Percentiles rank a stretch among this genome's conserved stretches.
These are phyloP conservation scores for Colletotrichum sp. DNA, from an alignment of 2,329 filamentous ascomycete species.

Conservation along the genomic window DNA sequence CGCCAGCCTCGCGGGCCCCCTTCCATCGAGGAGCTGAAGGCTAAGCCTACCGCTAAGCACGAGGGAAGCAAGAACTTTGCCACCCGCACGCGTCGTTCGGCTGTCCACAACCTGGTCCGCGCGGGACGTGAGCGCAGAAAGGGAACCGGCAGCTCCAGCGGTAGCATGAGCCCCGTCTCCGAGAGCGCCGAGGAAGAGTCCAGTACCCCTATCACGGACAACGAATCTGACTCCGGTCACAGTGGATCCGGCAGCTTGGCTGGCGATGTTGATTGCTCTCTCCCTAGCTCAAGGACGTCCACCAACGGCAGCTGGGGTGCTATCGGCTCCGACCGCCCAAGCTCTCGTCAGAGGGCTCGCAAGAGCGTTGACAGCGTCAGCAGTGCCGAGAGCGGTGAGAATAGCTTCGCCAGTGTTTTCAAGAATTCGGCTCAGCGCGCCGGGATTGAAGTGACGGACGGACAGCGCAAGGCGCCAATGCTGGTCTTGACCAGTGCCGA, in stretches of 20 bases:
- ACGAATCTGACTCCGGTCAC: conserved; percentile 73
- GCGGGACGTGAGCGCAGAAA: conserved; percentile 87
- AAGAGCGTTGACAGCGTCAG: conserved; percentile 68
- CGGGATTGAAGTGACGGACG: conserved; percentile 59
- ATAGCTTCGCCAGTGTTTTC: conserved; percentile 71
- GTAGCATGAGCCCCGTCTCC: conserved; percentile 88
- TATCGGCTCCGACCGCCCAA: conserved; percentile 86
- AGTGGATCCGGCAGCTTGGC: conserved; percentile 82
- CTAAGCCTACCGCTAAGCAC: conserved; percentile 88
- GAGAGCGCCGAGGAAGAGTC: conserved; percentile 69
- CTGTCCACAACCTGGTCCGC: conserved; percentile 88
- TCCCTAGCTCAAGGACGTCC: conserved; percentile 77
- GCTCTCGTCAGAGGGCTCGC: conserved; percentile 68
- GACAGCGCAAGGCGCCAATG: conserved; percentile 82
- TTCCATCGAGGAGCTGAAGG: conserved; percentile 85
- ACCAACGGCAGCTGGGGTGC: conserved; percentile 77
- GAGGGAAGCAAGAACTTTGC: conserved; percentile 99
- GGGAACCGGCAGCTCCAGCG: conserved; percentile 71
- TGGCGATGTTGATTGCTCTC: conserved; percentile 70
- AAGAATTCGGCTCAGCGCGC: conserved; percentile 60
- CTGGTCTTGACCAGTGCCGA: conserved; percentile 87
- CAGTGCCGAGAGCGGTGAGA: conserved; percentile 57
- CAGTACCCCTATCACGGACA: conserved; percentile 73
- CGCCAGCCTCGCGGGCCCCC: conserved; percentile 94
- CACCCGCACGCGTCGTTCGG: conserved; percentile 87